phyloP scores from a whole-genome alignment of 2,329 filamentous ascomycete genomes.

The Macroventuria anomochaeta region DNA sequence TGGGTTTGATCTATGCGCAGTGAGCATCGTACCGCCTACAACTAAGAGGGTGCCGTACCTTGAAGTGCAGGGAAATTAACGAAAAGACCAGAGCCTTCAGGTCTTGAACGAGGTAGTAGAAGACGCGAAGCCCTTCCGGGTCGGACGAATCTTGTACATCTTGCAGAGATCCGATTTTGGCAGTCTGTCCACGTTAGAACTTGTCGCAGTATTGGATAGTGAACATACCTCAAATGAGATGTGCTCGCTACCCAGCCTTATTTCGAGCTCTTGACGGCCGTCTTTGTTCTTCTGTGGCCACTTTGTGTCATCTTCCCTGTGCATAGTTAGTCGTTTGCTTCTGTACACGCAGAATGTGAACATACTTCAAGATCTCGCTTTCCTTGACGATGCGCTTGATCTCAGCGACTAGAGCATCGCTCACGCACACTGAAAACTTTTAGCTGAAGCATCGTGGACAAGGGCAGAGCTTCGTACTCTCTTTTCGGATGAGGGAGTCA shows the following conservation, averaged over 20 bases:
- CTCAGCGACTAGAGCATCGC: slow-evolving; percentile 85
- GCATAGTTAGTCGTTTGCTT: slow-evolving; percentile 25
- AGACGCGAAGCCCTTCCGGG: slow-evolving; percentile 92
- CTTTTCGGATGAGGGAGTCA: slow-evolving; percentile 97
- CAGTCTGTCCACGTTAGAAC: slow-evolving; percentile 68
- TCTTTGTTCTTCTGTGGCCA: slow-evolving; percentile 99
- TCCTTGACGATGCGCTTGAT: slow-evolving; percentile 97
- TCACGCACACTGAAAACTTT: slow-evolving; percentile 81
- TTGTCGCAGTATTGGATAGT: background rate
- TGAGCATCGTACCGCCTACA: slow-evolving; percentile 11
- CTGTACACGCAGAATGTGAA: background rate
- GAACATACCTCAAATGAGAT: slow-evolving; percentile 89
- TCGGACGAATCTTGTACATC: slow-evolving; percentile 97
- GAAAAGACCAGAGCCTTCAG: slow-evolving; percentile 97
- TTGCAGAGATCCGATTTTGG: slow-evolving; percentile 95
- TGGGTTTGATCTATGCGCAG: slow-evolving; percentile 69
- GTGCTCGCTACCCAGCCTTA: slow-evolving; percentile 90
- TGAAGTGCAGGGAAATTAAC: slow-evolving; percentile 95
- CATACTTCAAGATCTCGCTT: slow-evolving; percentile 94
- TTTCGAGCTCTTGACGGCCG: slow-evolving; percentile 94
- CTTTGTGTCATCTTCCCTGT: slow-evolving; percentile 94
- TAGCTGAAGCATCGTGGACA: background rate
- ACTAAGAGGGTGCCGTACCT: slow-evolving; percentile 59
- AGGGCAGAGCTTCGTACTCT: slow-evolving; percentile 70
- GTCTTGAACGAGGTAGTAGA: slow-evolving; percentile 98